phyloP scores from a whole-genome alignment of 2,329 filamentous ascomycete genomes.

The Cladosporium sp. region DNA sequence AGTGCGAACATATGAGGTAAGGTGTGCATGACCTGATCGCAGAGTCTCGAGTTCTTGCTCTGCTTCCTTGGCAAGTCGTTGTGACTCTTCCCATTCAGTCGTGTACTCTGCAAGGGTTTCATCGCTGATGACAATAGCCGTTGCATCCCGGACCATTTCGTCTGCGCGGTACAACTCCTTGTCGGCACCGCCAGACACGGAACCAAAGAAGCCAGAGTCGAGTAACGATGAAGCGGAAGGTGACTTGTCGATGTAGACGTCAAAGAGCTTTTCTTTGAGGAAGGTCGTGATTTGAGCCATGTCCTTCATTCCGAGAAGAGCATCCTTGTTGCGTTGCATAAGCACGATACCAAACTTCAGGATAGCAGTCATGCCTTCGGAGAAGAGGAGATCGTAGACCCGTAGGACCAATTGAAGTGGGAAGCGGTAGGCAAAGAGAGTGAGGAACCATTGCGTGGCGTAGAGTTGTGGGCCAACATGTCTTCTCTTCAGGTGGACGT shows the following conservation, averaged over 20 bases:
- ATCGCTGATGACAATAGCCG: slow-evolving; percentile 79
- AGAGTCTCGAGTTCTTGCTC: slow-evolving; percentile 79
- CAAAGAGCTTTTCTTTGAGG: slow-evolving; percentile 90
- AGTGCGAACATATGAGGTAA: slow-evolving; percentile 75
- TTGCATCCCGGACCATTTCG: slow-evolving; percentile 88
- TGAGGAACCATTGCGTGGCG: slow-evolving; percentile 98
- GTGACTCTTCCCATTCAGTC: slow-evolving; percentile 89
- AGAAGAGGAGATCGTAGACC: slow-evolving; percentile 93
- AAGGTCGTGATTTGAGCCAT: slow-evolving; percentile 88
- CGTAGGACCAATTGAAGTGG: slow-evolving; percentile 92
- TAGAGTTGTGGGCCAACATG: slow-evolving; percentile 91
- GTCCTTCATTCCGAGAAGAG: slow-evolving; percentile 80
- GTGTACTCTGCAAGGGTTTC: slow-evolving; percentile 81
- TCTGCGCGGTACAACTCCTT: slow-evolving; percentile 97
- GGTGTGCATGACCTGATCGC: slow-evolving; percentile 64
- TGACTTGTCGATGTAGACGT: slow-evolving; percentile 93
- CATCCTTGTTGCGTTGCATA: slow-evolving; percentile 88
- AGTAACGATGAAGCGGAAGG: slow-evolving; percentile 91
- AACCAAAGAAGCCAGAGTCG: slow-evolving; percentile 96
- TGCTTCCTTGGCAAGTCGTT: slow-evolving; percentile 75
- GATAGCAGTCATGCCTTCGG: slow-evolving; percentile 85
- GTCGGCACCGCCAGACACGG: slow-evolving; percentile 82
- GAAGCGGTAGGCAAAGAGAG: slow-evolving; percentile 97
- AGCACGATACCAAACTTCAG: slow-evolving; percentile 92
- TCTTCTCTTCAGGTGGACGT: slow-evolving; percentile 87